Conservation (phyloP, 805 yeast genomes). For the Wickerhamiella sergipiensis region DNA sequence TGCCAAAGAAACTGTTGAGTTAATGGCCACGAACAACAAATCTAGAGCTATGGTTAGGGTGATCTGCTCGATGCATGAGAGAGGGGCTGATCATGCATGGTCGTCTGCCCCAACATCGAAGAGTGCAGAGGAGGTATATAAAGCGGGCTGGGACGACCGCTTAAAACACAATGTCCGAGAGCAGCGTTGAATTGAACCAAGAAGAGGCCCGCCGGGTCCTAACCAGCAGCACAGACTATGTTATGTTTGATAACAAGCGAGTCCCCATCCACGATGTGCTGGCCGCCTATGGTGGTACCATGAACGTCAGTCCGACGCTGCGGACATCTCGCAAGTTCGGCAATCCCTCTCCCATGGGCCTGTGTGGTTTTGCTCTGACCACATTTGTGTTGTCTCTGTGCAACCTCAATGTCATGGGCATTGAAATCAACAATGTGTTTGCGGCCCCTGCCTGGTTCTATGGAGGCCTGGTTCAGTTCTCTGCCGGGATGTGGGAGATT, state of each 20-base stretch:
- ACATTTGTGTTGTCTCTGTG: constrained; percentile 44
- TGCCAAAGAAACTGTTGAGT: not conserved
- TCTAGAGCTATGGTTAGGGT: not conserved
- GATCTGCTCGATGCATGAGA: not conserved
- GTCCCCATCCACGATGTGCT: constrained; percentile 42
- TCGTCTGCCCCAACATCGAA: not conserved
- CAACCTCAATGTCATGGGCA: constrained; percentile 47
- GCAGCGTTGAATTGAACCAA: not conserved
- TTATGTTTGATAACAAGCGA: constrained; percentile 28
- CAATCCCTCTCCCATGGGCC: constrained; percentile 52
- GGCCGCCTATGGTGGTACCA: constrained; percentile 49
- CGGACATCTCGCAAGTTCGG: constrained; percentile 38
- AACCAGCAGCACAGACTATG: constrained; percentile 12
- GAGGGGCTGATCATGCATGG: not conserved
- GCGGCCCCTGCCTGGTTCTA: constrained; percentile 49
- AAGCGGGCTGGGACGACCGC: too few species aligned
- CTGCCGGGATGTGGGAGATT: constrained; percentile 61
- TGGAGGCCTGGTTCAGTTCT: constrained; percentile 47
- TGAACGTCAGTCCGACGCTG: constrained; percentile 20
- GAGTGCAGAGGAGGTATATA: not conserved
- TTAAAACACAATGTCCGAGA: not conserved
- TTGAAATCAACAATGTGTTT: constrained; percentile 37
- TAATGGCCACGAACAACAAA: not conserved
- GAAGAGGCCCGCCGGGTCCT: not conserved
- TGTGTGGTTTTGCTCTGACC: constrained; percentile 46